Evolutionary conservation across 129 eudicot species (phyloP).

Genomic region (Calendula officinalis): DNA sequence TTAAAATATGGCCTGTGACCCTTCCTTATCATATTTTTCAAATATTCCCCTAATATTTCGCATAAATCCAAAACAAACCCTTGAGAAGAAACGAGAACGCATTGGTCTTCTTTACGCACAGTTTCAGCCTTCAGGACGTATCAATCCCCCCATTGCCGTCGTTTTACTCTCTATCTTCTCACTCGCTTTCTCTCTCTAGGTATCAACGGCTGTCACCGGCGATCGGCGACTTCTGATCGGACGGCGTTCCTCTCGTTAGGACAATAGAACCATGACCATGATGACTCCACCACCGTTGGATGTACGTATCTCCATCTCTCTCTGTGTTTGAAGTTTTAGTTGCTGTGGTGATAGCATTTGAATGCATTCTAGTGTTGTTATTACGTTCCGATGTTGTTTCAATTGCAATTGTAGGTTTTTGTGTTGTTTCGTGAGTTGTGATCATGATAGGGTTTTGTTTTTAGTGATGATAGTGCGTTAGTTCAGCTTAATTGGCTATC

Average conservation of each 20-base stretch:
- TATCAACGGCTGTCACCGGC: conserved; percentile 2
- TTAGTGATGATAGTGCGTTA: conserved; percentile 18
- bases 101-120: conserved; percentile 12
- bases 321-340: conserved; percentile 22
- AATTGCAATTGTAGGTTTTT: conserved; percentile 8
- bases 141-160: conserved; percentile 16
- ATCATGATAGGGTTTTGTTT: conserved; percentile 48
- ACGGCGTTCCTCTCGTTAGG: conserved; percentile 23
- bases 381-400: conserved; percentile 18
- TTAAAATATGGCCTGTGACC: no score
- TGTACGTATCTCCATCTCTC: conserved; percentile 38
- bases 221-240: conserved; percentile 41
- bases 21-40: conserved; percentile 18
- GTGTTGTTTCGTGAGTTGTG: conserved; percentile 23
- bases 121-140: conserved; percentile 17
- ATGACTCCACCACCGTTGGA: conserved; percentile 82
- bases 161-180: conserved; percentile 7
- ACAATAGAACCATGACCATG: conserved; percentile 58
- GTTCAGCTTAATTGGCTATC: conserved; percentile 8
- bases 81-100: conserved; percentile 16
- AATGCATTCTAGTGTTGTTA: conserved; percentile 6
- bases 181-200: conserved; percentile 16
- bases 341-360: conserved; percentile 1
- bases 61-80: conserved; percentile 24
- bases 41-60: conserved; percentile 8